Evolutionary conservation across 2,329 filamentous ascomycete species (phyloP).

Genomic region (Sporothrix curviconia): DNA sequence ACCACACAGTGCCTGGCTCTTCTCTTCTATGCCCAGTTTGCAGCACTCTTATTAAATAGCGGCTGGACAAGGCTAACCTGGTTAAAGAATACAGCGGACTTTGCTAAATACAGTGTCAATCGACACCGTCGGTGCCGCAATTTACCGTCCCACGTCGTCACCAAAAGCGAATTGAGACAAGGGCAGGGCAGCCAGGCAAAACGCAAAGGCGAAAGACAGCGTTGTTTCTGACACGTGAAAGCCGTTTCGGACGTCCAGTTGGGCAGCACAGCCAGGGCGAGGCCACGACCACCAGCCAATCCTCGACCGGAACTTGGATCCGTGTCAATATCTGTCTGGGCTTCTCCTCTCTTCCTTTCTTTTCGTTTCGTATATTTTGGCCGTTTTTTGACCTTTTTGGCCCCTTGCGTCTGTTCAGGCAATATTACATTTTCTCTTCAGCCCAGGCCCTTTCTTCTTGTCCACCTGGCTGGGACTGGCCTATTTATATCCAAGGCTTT

Average conservation of each 20-base stretch:
- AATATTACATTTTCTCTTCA: too few species aligned
- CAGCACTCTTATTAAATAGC: too few species aligned
- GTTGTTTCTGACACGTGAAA: constrained; percentile 15
- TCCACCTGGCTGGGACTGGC: too few species aligned
- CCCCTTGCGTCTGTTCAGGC: too few species aligned
- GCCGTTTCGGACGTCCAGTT: constrained; percentile 4
- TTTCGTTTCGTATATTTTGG: background rate
- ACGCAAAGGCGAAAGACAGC: background rate
- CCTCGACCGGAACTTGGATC: background rate
- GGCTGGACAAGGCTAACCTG: too few species aligned
- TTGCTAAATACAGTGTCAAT: background rate
- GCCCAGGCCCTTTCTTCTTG: background rate
- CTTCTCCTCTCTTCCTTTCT: background rate
- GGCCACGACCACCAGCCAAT: background rate
- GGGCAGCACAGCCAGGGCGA: background rate
- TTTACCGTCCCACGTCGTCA: background rate
- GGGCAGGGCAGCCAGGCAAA: background rate
- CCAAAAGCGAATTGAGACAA: background rate
- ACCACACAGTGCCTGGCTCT: background rate
- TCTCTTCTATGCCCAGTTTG: too few species aligned
- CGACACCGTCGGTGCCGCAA: background rate
- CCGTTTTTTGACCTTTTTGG: background rate
- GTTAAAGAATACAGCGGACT: background rate
- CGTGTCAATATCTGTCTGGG: background rate
- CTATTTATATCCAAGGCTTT: too few species aligned